These are phyloP conservation scores for Blastomyces parvus DNA, from an alignment of 2,329 filamentous ascomycete species.

Conservation along the genomic window DNA sequence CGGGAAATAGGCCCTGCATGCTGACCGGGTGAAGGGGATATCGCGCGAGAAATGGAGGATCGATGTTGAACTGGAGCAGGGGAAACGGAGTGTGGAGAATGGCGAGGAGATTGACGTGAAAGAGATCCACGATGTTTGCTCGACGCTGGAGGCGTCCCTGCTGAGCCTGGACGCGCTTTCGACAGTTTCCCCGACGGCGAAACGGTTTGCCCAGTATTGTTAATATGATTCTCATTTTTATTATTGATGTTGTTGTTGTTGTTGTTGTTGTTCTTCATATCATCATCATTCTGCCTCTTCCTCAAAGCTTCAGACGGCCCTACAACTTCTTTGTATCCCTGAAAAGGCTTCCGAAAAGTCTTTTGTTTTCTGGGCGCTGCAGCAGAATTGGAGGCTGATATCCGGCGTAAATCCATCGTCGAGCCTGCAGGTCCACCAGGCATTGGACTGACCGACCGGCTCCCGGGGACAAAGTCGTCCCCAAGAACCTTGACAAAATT, in stretches of 20 bases:
- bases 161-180: not conserved
- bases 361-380: slow-evolving; percentile 49
- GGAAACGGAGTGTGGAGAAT: not conserved
- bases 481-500: slow-evolving; percentile 93
- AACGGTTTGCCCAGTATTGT: not conserved
- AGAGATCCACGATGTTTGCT: slow-evolving; percentile 30
- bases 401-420: slow-evolving; percentile 5
- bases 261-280: slow-evolving; percentile 22
- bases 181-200: not conserved
- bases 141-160: slow-evolving; percentile 2
- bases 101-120: slow-evolving; percentile 18
- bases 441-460: slow-evolving; percentile 44
- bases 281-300: slow-evolving; percentile 21
- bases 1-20: not conserved
- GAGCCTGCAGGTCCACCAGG: slow-evolving; percentile 24
- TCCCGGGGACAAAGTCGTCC: slow-evolving; percentile 66
- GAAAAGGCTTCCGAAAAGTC: slow-evolving; percentile 55
- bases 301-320: slow-evolving; percentile 31
- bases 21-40: slow-evolving; percentile 7
- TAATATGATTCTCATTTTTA: no score
- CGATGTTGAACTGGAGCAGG: slow-evolving; percentile 10
- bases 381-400: slow-evolving; percentile 33
- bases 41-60: slow-evolving; percentile 14
- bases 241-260: slow-evolving; percentile 21
- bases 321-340: slow-evolving; percentile 48